Evolutionary conservation across 371 early-diverging fungal genomes (phyloP), one percentile per base, ranked within the genome.

Genomic region (Mortierella sp.): DNA sequence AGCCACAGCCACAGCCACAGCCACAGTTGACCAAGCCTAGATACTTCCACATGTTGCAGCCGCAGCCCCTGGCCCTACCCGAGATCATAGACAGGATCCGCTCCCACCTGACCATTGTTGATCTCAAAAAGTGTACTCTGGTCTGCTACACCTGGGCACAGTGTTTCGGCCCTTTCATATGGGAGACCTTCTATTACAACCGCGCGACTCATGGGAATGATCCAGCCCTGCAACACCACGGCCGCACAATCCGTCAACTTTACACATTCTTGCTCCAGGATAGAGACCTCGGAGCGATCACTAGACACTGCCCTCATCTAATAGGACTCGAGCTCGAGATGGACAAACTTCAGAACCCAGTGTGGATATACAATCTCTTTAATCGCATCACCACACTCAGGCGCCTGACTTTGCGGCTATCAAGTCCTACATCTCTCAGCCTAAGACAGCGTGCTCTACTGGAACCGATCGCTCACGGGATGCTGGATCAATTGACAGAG

Each of bases 141-240:
- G 58, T 69, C 43, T 69, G 49, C 54, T 10, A 16, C 28, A 54
- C 39, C 10, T 69, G 69, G 69, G 41, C 51, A 10, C 25, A n/a
- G 21, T 46, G 44, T 39, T 69, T 69, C 43, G 13, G 24, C 0
- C 63, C 63, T 5, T 62, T 69, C n/a, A 53, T 69, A 56, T 69
- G 69, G 63, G 63, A 69, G 22, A n/a, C 48, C n/a, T 16, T 54
- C 17, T 41, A 52, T 17, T 69, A 40, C 37, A 60, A 48, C 41
- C 62, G 58, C 13, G n/a, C 48, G 19, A 16, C 21, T 14, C 41
- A 27, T 3, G 24, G 47, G 12, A 21, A n/a, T 24, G 40, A 41
- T 34, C 37, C 37, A 17, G 10, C 24, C 1, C 34, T 62, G 1
- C n/a, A 29, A 17, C 39, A 37, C 10, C 39, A 62, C 12, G 69